These are phyloP conservation scores for Solanum virginianum DNA, from an alignment of 257 asterid species.

Conservation along the genomic window DNA sequence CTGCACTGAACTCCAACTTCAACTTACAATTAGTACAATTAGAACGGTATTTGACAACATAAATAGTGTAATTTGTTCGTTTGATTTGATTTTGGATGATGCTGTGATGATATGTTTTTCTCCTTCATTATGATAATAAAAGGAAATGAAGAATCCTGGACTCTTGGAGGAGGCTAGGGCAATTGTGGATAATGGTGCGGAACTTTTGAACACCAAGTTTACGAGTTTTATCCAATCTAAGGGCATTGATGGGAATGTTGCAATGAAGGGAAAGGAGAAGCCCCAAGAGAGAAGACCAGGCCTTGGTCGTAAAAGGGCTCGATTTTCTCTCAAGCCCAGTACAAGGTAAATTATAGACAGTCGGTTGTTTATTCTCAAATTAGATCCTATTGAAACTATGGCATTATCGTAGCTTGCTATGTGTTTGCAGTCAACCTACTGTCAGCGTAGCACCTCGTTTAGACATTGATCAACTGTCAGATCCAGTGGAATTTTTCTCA, in stretches of 20 bases:
- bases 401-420: not conserved
- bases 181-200: conserved; percentile 51
- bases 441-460: conserved; percentile 28
- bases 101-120: not conserved
- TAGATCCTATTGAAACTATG: not conserved
- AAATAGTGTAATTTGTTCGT: not conserved
- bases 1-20: not conserved
- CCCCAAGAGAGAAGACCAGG: conserved; percentile 69
- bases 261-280: conserved; percentile 35
- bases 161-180: conserved; percentile 58
- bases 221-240: conserved; percentile 16
- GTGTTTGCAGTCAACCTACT: conserved; percentile 48
- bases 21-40: not conserved
- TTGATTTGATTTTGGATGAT: not conserved
- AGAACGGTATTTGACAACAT: not conserved
- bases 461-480: conserved; percentile 33
- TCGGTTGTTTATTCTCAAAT: not conserved
- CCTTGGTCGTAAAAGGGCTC: conserved; percentile 48
- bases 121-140: not conserved
- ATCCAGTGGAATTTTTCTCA: conserved; percentile 62
- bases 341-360: conserved; percentile 26
- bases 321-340: conserved; percentile 45
- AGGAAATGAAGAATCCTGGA: conserved; percentile 44
- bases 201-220: conserved; percentile 29
- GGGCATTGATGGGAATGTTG: conserved; percentile 16